Evolutionary conservation across 208 protist species (phyloP), one percentile per base, ranked within the genome.

Genomic region (Crithidia acanthocephali): DNA sequence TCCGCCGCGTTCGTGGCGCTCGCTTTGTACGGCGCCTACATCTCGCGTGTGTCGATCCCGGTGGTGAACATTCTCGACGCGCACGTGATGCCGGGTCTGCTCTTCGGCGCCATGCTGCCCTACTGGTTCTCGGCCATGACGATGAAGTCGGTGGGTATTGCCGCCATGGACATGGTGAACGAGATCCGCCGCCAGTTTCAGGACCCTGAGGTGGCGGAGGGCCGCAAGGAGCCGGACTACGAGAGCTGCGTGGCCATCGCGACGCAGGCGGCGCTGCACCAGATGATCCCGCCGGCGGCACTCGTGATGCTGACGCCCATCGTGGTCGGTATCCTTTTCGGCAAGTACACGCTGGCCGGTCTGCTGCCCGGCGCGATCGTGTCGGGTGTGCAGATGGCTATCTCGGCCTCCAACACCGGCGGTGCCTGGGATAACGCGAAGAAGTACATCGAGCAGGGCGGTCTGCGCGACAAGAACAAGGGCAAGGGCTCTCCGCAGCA

Each of bases 381-480:
- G 35, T 97, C 92, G 16, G 96, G 95, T 53, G 91, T 98, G 66
- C 93, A 98, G 67, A 82, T 98, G 77, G 94, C 96, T 53, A 89
- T 98, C 65, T 97, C 95, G 35, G 81, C 96, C 55, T 94, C 96
- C 79, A 99, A 98, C 85, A 94, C 93, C 27, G 96, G 96, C 37
- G 98, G 98, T 57, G 97, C 97, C 16, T 99, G 98, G 98, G 98
- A 99, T 78, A 99, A 99, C 68, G 95, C 98, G 50, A 99, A 99
- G 92, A 99, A 99, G 85, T 98, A 94, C 81, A 95, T 98, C 79
- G 97, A 99, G 84, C 88, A 87, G 75, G 91, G 93, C 48, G 80
- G 85, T 30, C 87, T 96, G 53, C 79, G 74, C 40, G 94, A 94
- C 68, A 92, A 95, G 63, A 91, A 92, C 74, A 95, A 87, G 76